phyloP scores from a whole-genome alignment of 192 early-diverging fungal species.

The Podila epicladia region DNA sequence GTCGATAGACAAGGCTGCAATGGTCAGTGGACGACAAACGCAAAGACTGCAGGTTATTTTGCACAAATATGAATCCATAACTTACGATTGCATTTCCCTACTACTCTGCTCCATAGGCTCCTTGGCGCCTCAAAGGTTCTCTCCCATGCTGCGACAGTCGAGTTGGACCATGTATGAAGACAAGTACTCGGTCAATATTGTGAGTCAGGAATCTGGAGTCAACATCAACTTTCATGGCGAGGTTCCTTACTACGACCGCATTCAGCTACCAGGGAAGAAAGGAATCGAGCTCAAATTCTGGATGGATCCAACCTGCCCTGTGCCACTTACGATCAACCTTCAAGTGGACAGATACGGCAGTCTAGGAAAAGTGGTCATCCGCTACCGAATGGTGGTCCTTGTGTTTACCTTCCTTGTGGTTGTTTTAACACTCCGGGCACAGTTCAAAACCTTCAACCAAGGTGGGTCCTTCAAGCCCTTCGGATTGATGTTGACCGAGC shows the following conservation, averaged over 20 bases:
- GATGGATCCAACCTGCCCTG: conserved; percentile 65
- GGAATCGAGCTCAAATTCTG: conserved; percentile 63
- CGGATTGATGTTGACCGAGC: conserved; percentile 31
- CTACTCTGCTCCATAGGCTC: background rate
- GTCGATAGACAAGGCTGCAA: conserved; percentile 51
- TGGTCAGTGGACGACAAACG: conserved; percentile 26
- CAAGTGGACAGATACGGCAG: conserved; percentile 77
- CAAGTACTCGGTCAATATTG: conserved; percentile 60
- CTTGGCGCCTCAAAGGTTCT: conserved; percentile 46
- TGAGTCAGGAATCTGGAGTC: conserved; percentile 14
- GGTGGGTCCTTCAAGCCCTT: conserved; percentile 43
- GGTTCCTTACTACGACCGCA: conserved; percentile 53
- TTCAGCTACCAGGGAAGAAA: conserved; percentile 36
- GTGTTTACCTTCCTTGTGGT: conserved; percentile 75
- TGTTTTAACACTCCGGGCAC: conserved; percentile 62
- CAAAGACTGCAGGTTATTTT: background rate
- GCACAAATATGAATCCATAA: no score
- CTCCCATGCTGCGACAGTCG: conserved; percentile 63
- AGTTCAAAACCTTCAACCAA: conserved; percentile 56
- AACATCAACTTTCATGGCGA: conserved; percentile 66
- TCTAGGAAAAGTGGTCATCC: conserved; percentile 73
- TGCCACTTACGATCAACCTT: conserved; percentile 61
- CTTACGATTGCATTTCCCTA: background rate
- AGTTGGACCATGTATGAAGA: conserved; percentile 67
- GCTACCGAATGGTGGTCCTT: conserved; percentile 76